Percentiles rank a stretch among this genome's conserved stretches.
These are phyloP conservation scores for Ustilago crameri DNA, from an alignment of 1,284 basidiomycete species.

Conservation along the genomic window DNA sequence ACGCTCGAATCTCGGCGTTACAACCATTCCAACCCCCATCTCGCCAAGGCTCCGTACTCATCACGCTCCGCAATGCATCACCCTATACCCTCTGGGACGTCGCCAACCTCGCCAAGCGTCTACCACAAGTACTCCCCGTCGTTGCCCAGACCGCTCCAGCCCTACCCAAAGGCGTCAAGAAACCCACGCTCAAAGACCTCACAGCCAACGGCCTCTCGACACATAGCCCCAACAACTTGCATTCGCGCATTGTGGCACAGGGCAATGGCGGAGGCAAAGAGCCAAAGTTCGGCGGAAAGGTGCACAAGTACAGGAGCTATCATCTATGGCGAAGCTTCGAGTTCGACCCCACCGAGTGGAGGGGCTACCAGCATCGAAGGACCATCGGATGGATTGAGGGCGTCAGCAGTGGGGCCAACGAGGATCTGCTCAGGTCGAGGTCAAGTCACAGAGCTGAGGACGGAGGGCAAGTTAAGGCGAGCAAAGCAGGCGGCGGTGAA, in stretches of 20 bases:
- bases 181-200: conserved; percentile 45
- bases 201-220: conserved; percentile 29
- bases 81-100: conserved; percentile 89
- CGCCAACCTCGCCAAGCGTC: conserved; percentile 48
- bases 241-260: conserved; percentile 19
- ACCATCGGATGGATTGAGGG: conserved; percentile 78
- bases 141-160: conserved; percentile 64
- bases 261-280: conserved; percentile 33
- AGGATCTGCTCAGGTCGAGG: conserved; percentile 51
- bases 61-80: conserved; percentile 85
- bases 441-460: conserved; percentile 4
- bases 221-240: conserved; percentile 31
- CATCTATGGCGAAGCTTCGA: conserved; percentile 81
- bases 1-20: conserved; percentile 70
- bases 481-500: conserved; percentile 55
- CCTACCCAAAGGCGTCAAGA: conserved; percentile 48
- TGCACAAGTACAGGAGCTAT: conserved; percentile 76
- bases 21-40: conserved; percentile 60
- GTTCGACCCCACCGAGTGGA: conserved; percentile 80
- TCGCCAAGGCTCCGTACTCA: conserved; percentile 75
- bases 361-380: conserved; percentile 88
- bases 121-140: conserved; percentile 73
- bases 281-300: conserved; percentile 55
- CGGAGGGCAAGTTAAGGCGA: conserved; percentile 17
- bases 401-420: conserved; percentile 48